These are phyloP conservation scores for Naumovozyma dairenensis DNA, from an alignment of 805 yeast species.

Conservation along the genomic window DNA sequence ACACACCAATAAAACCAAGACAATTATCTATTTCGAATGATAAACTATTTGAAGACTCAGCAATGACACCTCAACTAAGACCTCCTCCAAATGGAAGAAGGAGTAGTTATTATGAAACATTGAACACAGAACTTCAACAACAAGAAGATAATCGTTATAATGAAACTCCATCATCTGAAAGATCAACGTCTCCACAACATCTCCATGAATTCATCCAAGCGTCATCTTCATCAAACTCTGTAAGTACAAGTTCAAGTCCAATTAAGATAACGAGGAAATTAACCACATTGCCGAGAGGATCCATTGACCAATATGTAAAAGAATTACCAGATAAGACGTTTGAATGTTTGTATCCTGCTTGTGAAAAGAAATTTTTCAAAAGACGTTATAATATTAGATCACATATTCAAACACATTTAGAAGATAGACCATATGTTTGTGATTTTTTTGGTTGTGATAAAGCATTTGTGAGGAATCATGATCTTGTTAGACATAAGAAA, in stretches of 20 bases:
- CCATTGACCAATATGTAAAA: constrained; percentile 69
- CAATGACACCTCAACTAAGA: constrained; percentile 10
- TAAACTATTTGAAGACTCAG: constrained; percentile 6
- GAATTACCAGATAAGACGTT: constrained; percentile 73
- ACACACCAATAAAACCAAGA: constrained; percentile 18
- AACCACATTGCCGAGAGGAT: constrained; percentile 71
- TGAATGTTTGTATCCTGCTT: constrained; percentile 63
- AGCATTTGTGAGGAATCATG: constrained; percentile 92
- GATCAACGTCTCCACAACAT: constrained; percentile 6
- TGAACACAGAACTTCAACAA: not conserved
- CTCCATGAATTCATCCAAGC: constrained; percentile 17
- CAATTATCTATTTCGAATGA: constrained; percentile 1
- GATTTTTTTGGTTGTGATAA: constrained; percentile 54
- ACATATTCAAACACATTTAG: constrained; percentile 91
- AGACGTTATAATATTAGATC: constrained; percentile 88
- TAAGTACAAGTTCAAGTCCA: constrained; percentile 11
- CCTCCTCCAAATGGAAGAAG: constrained; percentile 4
- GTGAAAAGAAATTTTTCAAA: constrained; percentile 77
- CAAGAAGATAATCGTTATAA: not conserved
- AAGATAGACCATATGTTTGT: constrained; percentile 89
- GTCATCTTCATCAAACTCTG: constrained; percentile 6
- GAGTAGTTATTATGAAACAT: constrained; percentile 1
- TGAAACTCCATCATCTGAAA: constrained; percentile 37
- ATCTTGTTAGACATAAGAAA: constrained; percentile 78
- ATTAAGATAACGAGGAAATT: constrained; percentile 22